Evolutionary conservation across 768 basidiomycete species (phyloP).

Genomic region (Lactarius sanguifluus): DNA sequence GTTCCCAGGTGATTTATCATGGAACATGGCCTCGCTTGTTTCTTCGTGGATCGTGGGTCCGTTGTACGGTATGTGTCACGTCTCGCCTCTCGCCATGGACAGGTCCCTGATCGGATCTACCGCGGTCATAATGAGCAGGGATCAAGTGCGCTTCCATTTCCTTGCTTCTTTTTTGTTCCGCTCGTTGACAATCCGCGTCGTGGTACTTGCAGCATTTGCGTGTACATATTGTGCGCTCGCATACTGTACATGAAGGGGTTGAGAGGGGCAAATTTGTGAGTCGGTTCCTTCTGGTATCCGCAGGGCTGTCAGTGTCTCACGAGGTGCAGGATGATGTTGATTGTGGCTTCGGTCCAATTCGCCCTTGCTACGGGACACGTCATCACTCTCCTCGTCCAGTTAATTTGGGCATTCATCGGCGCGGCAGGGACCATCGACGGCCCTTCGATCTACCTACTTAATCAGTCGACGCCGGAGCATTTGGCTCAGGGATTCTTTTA

Average conservation of each 20-base stretch:
- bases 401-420: constrained; percentile 11
- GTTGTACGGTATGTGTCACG: constrained; percentile 15
- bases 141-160: constrained; percentile 11
- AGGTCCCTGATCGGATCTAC: no score
- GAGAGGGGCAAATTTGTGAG: constrained; percentile 13
- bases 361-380: constrained; percentile 19
- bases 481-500: constrained; percentile 14
- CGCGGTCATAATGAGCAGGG: constrained; percentile 1
- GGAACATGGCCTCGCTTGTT: background rate
- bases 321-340: constrained; percentile 10
- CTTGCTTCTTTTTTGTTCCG: no score
- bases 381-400: constrained; percentile 16
- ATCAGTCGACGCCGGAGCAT: constrained; percentile 17
- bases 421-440: background rate
- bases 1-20: constrained; percentile 15
- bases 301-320: background rate
- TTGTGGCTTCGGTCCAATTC: constrained; percentile 17
- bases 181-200: background rate
- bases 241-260: constrained; percentile 10
- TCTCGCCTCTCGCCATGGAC: no score
- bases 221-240: constrained; percentile 14
- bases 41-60: constrained; percentile 17
- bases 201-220: constrained; percentile 9
- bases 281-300: background rate
- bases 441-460: background rate